Evolutionary conservation across 2,329 filamentous ascomycete species (phyloP).

Genomic region (Acrodontium crateriforme): DNA sequence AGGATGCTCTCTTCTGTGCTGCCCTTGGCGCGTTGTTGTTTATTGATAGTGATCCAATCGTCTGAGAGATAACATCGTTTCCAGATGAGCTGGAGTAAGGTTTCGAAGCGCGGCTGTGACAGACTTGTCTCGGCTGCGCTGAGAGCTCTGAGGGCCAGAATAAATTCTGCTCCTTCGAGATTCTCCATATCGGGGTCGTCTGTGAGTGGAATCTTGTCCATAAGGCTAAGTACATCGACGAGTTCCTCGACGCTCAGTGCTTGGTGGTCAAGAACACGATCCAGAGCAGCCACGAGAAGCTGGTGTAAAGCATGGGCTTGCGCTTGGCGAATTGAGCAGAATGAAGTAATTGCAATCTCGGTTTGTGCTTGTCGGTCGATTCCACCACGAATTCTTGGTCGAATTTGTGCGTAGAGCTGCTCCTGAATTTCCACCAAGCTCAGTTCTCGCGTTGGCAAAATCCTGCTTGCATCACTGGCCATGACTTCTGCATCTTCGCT

Average conservation of each 20-base stretch:
- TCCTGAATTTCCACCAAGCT: constrained; percentile 69
- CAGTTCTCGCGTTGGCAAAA: constrained; percentile 36
- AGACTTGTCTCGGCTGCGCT: constrained; percentile 37
- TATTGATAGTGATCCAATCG: constrained; percentile 80
- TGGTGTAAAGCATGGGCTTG: constrained; percentile 47
- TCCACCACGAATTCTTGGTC: constrained; percentile 52
- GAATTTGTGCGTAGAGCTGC: constrained; percentile 56
- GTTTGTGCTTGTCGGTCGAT: constrained; percentile 69
- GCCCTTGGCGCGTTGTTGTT: constrained; percentile 32
- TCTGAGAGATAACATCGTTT: constrained; percentile 72
- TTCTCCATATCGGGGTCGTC: constrained; percentile 32
- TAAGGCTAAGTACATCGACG: constrained; percentile 69
- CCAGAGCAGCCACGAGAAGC: constrained; percentile 57
- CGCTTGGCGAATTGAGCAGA: constrained; percentile 39
- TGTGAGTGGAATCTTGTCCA: constrained; percentile 36
- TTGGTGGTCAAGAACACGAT: constrained; percentile 55
- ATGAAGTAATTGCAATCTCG: constrained; percentile 60
- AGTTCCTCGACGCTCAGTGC: constrained; percentile 46
- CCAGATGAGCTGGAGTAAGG: constrained; percentile 59
- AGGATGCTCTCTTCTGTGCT: constrained; percentile 55
- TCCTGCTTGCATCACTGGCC: constrained; percentile 2
- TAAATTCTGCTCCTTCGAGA: constrained; percentile 50
- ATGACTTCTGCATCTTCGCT: background rate
- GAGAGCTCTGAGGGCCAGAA: constrained; percentile 51
- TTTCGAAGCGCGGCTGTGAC: constrained; percentile 42